A percentile compares a stretch with the other conserved stretches of the same genome.
Conservation (phyloP, 2,329 filamentous ascomycete genomes). For the Phyllosticta paracitricarpa region DNA sequence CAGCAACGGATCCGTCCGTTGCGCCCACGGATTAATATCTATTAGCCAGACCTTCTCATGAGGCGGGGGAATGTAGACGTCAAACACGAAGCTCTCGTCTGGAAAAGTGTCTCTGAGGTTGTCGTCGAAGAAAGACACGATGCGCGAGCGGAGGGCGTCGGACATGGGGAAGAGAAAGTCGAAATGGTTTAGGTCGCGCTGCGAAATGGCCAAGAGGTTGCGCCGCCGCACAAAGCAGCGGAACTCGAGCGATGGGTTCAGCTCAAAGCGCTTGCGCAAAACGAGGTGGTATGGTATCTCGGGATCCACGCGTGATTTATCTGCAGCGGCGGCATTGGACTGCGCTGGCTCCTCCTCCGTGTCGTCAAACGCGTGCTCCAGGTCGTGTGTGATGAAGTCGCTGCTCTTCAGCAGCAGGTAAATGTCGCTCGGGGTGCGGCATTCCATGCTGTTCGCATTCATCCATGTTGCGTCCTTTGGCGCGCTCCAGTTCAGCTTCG, state of each 20-base stretch:
- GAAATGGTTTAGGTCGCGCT: constrained; percentile 85
- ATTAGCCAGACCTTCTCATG: constrained; percentile 74
- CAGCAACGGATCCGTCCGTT: constrained; percentile 74
- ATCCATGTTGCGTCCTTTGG: constrained; percentile 97
- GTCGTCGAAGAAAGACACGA: constrained; percentile 67
- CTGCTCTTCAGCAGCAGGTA: constrained; percentile 92
- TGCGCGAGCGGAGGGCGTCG: constrained; percentile 54
- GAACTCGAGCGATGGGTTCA: constrained; percentile 89
- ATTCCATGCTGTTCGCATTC: constrained; percentile 80
- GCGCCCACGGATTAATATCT: constrained; percentile 93
- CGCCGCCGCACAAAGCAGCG: constrained; percentile 85
- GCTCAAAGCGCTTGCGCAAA: constrained; percentile 75
- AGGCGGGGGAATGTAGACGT: constrained; percentile 76
- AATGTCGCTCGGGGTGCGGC: constrained; percentile 77
- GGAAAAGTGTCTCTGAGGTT: constrained; percentile 69
- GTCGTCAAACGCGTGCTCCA: constrained; percentile 86
- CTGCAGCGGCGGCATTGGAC: not conserved
- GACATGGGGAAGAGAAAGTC: constrained; percentile 66
- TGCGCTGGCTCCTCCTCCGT: constrained; percentile 35
- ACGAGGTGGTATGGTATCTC: constrained; percentile 69
- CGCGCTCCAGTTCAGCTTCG: constrained; percentile 95
- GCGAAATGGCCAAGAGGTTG: constrained; percentile 70
- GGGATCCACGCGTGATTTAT: constrained; percentile 8
- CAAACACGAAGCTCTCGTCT: constrained; percentile 76
- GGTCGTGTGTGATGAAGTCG: constrained; percentile 86